Base-by-base conservation (phyloP, 2,329 filamentous ascomycete genomes). In the Plectosphaerella cucumerina region DNA sequence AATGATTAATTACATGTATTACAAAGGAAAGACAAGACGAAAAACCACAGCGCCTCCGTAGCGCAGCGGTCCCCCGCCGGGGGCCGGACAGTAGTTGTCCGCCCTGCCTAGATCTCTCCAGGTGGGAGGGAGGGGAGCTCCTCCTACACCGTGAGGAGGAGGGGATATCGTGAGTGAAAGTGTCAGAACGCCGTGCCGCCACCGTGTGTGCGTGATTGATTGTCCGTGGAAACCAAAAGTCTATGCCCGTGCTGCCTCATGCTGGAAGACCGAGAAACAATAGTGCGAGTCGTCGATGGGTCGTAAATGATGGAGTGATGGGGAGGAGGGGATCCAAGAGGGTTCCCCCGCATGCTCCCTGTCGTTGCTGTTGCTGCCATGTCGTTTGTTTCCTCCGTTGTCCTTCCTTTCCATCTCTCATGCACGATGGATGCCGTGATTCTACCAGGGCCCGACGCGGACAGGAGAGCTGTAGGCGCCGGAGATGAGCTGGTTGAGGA, bases 401-500 rank as follows among this genome's bases (percentile, higher is more conserved):
- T 21, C 26, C 26, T 14, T 15, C 23, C 26, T 20, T 17, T 43
- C 31, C 35, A 15, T 22, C 26, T 44, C 37, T 42, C 39, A 42
- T 18, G 18, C 17, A 20, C 39, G 39, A 11, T 9, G 39, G n/a
- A 5, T 12, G 20, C 33, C n/a, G 22, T 48, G 35, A 8, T 3
- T 31, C 64, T 78, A 84, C 77, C 77, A 85, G 14, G 78, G 79
- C n/a, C 83, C 83, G 52, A 86, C 82, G 47, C 76, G 72, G 22
- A 86, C 82, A 9, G 82, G 75, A 22, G 81, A 71, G 33, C 80
- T 77, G 55, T 82, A 86, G 4, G 76, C 75, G 43, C 81, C 81
- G 53, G 77, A 81, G 59, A 86, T 73, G 26, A 86, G 70, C 64
- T 86, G 81, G 61, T 82, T 81, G 26, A 84, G 70, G 44, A 86